These are phyloP conservation scores for Pulveroboletus sp. DNA, from an alignment of 768 basidiomycete genomes.

Conservation along the genomic window DNA sequence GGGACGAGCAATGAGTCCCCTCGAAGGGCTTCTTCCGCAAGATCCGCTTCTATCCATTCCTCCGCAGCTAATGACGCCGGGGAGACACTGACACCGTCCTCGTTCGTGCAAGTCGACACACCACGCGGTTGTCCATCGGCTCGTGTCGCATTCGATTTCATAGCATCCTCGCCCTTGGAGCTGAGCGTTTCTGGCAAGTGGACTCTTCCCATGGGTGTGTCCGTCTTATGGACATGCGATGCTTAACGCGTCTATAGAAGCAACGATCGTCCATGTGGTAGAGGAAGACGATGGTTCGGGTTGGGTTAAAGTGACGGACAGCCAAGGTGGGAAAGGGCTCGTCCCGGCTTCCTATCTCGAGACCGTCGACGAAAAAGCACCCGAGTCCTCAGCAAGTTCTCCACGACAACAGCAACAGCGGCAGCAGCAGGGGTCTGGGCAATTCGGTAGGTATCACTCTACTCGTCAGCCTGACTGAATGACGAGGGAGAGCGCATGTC, in stretches of 20 bases:
- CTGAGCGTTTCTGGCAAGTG: slow-evolving; percentile 56
- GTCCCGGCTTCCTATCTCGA: slow-evolving; percentile 83
- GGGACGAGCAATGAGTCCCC: slow-evolving; percentile 22
- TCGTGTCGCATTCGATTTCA: slow-evolving; percentile 70
- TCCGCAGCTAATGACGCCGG: slow-evolving; percentile 4
- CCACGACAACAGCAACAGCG: slow-evolving; percentile 26
- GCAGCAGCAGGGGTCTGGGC: slow-evolving; percentile 39
- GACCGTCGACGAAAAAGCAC: slow-evolving; percentile 28
- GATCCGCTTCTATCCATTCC: slow-evolving; percentile 3
- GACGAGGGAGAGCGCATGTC: slow-evolving; percentile 3
- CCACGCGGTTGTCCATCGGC: slow-evolving; percentile 43
- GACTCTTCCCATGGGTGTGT: slow-evolving; percentile 7
- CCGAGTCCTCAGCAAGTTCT: slow-evolving; percentile 8
- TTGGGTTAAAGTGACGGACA: slow-evolving; percentile 73
- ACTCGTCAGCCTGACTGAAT: background rate
- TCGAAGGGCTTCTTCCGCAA: slow-evolving; percentile 4
- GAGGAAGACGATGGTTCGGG: slow-evolving; percentile 85
- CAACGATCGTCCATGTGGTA: slow-evolving; percentile 55
- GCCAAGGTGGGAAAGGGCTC: slow-evolving; percentile 58
- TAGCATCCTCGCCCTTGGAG: slow-evolving; percentile 73
- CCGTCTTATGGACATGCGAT: slow-evolving; percentile 3
- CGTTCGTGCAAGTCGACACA: slow-evolving; percentile 45
- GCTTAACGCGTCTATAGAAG: slow-evolving; percentile 43
- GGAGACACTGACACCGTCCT: slow-evolving; percentile 47
- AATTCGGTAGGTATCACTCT: slow-evolving; percentile 44